These are phyloP conservation scores for Russula abietina DNA, from an alignment of 768 basidiomycete species.

Conservation along the genomic window DNA sequence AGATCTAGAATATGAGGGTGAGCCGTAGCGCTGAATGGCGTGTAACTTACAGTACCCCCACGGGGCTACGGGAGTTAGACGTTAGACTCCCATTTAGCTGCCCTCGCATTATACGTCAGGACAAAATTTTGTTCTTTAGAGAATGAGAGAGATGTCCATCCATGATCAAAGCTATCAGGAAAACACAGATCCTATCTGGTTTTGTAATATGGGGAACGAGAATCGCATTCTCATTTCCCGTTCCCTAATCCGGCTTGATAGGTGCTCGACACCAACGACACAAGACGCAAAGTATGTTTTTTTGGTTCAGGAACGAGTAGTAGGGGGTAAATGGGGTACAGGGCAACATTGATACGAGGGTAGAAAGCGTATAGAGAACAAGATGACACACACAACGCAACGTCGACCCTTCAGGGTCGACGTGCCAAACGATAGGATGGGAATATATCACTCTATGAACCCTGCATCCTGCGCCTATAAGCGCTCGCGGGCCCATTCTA, in stretches of 20 bases:
- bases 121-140: not conserved
- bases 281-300: not conserved
- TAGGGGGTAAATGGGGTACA: not conserved
- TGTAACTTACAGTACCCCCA: too few relatives aligned
- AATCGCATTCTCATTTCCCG: too few relatives aligned
- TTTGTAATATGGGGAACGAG: too few relatives aligned
- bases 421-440: not conserved
- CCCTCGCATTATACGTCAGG: not conserved
- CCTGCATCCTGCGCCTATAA: conserved; percentile 24
- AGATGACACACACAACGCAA: not conserved
- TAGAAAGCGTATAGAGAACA: conserved; percentile 4
- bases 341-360: not conserved
- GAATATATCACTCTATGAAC: conserved; percentile 1
- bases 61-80: not conserved
- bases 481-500: conserved; percentile 53
- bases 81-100: too few relatives aligned
- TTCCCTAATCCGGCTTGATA: conserved; percentile 2
- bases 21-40: not conserved
- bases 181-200: too few relatives aligned
- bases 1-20: conserved; percentile 4
- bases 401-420: not conserved
- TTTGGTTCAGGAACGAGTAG: not conserved
- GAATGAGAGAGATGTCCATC: not conserved
- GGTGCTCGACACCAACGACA: not conserved
- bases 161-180: not conserved